A percentile compares a stretch with the other conserved stretches of the same genome.
Evolutionary conservation across 352 stramenopile species (phyloP).

Genomic region (Pythium rishiriense): DNA sequence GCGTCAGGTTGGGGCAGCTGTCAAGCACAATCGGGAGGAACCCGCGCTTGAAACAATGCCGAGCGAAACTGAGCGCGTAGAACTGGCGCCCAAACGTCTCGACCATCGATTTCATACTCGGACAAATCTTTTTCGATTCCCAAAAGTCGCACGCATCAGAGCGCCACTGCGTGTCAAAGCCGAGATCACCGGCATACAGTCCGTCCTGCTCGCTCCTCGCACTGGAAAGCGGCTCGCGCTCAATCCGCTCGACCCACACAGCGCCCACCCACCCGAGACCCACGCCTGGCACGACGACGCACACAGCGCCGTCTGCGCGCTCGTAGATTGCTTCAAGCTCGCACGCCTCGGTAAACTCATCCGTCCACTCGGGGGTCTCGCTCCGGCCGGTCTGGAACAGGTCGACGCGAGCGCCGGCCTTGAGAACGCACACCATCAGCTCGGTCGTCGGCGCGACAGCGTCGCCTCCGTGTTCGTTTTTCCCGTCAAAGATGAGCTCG

Average conservation of each 20-base stretch:
- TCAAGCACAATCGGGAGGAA: neutral
- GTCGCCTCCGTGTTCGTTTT: neutral
- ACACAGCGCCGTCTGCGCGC: constrained; percentile 13
- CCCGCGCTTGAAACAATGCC: neutral
- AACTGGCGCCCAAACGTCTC: constrained; percentile 3
- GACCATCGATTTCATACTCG: neutral
- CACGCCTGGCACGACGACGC: constrained; percentile 9
- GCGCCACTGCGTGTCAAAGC: neutral
- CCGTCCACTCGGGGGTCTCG: neutral
- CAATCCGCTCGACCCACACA: neutral
- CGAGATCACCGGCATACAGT: neutral
- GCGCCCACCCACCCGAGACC: constrained; percentile 11
- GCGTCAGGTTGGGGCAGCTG: constrained; percentile 3
- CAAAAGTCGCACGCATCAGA: neutral
- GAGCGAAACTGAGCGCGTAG: neutral
- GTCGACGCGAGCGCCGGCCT: constrained; percentile 6
- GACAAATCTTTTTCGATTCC: neutral
- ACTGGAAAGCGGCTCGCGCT: constrained; percentile 9
- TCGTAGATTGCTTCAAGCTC: constrained; percentile 25
- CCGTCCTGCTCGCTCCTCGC: constrained; percentile 7
- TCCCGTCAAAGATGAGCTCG: constrained; percentile 9
- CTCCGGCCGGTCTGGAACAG: constrained; percentile 3
- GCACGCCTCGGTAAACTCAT: neutral
- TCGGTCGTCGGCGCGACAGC: neutral
- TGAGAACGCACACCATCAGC: constrained; percentile 7